Evolutionary conservation across 106 monocot genomes (phyloP).

Genomic region (Xerophyta viscosa): DNA sequence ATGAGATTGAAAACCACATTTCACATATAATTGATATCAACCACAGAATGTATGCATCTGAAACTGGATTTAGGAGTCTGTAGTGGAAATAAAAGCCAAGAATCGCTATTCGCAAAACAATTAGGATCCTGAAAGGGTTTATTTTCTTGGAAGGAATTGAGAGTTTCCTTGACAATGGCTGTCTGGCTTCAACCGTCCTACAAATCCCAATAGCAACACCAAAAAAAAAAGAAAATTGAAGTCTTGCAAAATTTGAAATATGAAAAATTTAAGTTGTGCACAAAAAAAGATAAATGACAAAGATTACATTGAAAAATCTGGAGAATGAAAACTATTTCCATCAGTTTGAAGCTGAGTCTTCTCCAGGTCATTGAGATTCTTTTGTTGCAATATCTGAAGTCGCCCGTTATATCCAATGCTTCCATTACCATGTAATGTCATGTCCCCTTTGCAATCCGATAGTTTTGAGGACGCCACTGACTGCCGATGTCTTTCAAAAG

Average conservation of each 20-base stretch:
- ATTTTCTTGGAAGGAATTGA: no score
- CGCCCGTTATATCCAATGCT: conserved; percentile 27
- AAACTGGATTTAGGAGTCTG: conserved; percentile 72
- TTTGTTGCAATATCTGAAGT: conserved; percentile 14
- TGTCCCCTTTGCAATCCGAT: conserved; percentile 10
- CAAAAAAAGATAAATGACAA: no score
- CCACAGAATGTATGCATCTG: conserved; percentile 78
- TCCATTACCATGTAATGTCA: conserved; percentile 31
- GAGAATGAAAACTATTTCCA: not conserved
- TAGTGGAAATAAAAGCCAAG: conserved; percentile 82
- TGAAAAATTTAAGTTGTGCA: not conserved
- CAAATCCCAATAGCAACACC: no score
- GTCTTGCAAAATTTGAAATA: not conserved
- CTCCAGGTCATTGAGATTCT: conserved; percentile 8
- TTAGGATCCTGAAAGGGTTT: no score
- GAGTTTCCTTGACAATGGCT: no score
- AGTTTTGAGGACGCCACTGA: no score
- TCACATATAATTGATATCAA: conserved; percentile 85
- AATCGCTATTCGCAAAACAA: conserved; percentile 71
- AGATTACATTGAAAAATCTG: no score
- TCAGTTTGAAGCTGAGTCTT: not conserved
- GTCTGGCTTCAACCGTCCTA: no score
- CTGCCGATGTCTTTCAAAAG: conserved; percentile 11
- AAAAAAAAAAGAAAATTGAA: no score
- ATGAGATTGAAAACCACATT: conserved; percentile 92